phyloP scores from a whole-genome alignment of 352 stramenopile genomes.

The Pythium apleroticum region DNA sequence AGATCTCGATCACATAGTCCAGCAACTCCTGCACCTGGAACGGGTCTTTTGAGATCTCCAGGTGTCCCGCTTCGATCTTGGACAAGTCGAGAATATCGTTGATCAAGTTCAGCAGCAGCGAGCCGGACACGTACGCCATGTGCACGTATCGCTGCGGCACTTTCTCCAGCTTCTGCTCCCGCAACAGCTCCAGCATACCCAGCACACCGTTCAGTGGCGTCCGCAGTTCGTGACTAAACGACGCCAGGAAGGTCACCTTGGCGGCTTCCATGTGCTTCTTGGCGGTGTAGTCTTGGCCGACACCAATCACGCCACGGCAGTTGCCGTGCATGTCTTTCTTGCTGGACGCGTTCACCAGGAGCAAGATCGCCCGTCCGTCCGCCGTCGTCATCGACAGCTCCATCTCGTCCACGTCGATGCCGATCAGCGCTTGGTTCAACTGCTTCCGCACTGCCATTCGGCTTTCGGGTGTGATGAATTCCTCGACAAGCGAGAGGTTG shows the following conservation, averaged over 20 bases:
- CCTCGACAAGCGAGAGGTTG: conserved; percentile 70
- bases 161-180: conserved; percentile 72
- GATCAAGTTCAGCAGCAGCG: conserved; percentile 89
- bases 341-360: conserved; percentile 81
- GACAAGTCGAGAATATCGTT: conserved; percentile 92
- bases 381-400: conserved; percentile 85
- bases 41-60: conserved; percentile 84
- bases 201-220: conserved; percentile 83
- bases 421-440: conserved; percentile 78
- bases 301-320: conserved; percentile 90
- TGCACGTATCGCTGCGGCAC: conserved; percentile 73
- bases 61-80: conserved; percentile 91
- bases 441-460: conserved; percentile 66
- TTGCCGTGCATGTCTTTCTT: conserved; percentile 92
- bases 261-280: conserved; percentile 85
- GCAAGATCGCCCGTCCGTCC: conserved; percentile 55
- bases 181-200: conserved; percentile 81
- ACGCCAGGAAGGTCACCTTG: conserved; percentile 87
- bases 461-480: conserved; percentile 77
- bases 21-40: conserved; percentile 82
- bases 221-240: conserved; percentile 82
- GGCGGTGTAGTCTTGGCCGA: conserved; percentile 92
- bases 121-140: conserved; percentile 85
- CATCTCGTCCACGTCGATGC: conserved; percentile 89
- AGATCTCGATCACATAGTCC: conserved; percentile 90